Evolutionary conservation across 2,329 filamentous ascomycete genomes (phyloP), one percentile per base, ranked within the genome.

Genomic region (Acrocalymma vagum): DNA sequence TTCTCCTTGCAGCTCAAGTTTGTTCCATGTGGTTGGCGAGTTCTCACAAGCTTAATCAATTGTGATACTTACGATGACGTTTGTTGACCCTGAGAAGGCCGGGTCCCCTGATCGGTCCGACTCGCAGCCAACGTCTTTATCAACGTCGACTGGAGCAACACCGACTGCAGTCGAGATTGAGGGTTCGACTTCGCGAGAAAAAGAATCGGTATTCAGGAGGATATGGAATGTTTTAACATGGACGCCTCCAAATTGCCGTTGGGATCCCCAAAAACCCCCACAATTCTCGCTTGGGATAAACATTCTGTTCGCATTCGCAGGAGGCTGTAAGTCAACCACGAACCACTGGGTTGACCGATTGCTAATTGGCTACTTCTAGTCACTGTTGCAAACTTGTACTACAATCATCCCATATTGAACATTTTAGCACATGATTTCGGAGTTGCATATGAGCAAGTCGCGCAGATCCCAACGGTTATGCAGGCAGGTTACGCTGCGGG

Each of bases 301-400:
- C 57, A 63, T 90, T 3, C 69, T 92, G 1, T 90, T 90, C 48
- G 85, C 79, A 1, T 78, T 87, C 57, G 86, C 80, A 0, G 78
- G 72, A 79, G 84, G 4, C 84, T 89, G 75, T 70, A 1, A 81
- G 82, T 0, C 15, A 3, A 9, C 14, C 2, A 26, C 11, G 28
- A 85, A n/a, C n/a, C n/a, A n/a, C n/a, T n/a, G n/a, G n/a, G n/a
- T n/a, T n/a, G n/a, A n/a, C n/a, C n/a, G n/a, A n/a, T 5, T 15
- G 25, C 16, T 15, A 16, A 18, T 9, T n/a, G 24, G 9, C 3
- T 11, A n/a, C 13, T 5, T 37, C 4, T 13, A 28, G 25, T 90
- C 52, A 89, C 86, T 1, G 88, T 92, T 6, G 88, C 88, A 13
- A 92, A 92, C 54, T 73, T 93, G 3, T 93, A 93, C 71, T 91